Evolutionary conservation across 192 early-diverging fungal genomes (phyloP), one percentile per base, ranked within the genome.

Genomic region (Backusella australiensis): DNA sequence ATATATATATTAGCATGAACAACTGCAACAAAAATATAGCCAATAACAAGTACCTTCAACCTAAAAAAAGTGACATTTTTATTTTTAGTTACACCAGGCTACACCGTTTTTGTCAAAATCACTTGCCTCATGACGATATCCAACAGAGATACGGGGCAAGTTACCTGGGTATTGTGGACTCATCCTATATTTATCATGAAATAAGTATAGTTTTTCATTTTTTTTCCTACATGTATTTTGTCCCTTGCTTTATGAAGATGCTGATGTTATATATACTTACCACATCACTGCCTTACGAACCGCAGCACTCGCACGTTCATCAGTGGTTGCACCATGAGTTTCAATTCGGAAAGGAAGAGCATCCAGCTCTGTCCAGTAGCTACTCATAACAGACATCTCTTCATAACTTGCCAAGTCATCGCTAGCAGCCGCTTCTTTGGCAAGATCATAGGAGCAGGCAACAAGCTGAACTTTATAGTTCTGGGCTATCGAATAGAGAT

Each of bases 311-410:
- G 91, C 92, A 44, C 92, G 86, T 78, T 94, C 93, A 77, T 91
- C 91, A 29, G 90, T 76, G 26, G 85, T 83, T 41, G 77, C 63
- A 23, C 91, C 94, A 23, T 85, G 83, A 26, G 93, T 93, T 17
- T 83, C 79, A 67, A 94, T 84, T 77, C 90, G 79, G 78, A 94
- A 90, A 11, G 94, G 94, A 34, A 92, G 77, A 6, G 90, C 89
- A 78, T 96, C 94, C 14, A 94, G 75, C 67, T 95, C 92, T 38
- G 89, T 86, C 93, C 93, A 93, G 69, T 93, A 85, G 42, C 80
- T 79, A 36, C 83, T 87, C 74, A 86, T 85, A 19, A 88, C 81
- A 52, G 75, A 77, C 42, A 82, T 75, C 44, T 44, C 76, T 82
- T 76, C 12, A 77, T 74, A 35, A 83, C 78, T 75, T 83, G 84